Evolutionary conservation across 768 basidiomycete genomes (phyloP).

Genomic region (Termitomyces sp.): DNA sequence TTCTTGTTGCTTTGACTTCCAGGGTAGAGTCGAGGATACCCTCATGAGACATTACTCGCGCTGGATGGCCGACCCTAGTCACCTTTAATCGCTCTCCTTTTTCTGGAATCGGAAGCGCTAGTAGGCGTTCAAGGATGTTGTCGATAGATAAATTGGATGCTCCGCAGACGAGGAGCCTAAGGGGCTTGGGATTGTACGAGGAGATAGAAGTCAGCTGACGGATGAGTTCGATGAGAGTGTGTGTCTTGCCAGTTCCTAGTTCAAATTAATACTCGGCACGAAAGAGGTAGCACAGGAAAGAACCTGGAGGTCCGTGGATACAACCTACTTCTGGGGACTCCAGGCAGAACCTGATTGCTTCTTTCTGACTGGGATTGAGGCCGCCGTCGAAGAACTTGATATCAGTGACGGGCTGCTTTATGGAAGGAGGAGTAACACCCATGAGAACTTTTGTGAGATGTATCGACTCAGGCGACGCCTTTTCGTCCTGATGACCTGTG

Average conservation of each 20-base stretch:
- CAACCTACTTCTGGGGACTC: conserved; percentile 79
- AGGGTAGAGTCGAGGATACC: conserved; percentile 62
- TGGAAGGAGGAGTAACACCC: conserved; percentile 50
- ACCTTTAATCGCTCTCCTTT: conserved; percentile 52
- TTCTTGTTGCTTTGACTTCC: conserved; percentile 67
- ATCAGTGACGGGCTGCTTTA: conserved; percentile 26
- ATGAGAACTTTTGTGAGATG: conserved; percentile 66
- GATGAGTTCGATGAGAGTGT: conserved; percentile 91
- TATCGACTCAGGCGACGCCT: conserved; percentile 36
- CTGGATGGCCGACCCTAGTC: conserved; percentile 94
- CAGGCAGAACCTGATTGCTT: conserved; percentile 80
- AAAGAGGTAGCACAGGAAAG: not conserved
- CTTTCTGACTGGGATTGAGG: conserved; percentile 81
- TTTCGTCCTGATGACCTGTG: conserved; percentile 27
- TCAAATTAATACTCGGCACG: not conserved
- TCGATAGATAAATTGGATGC: conserved; percentile 95
- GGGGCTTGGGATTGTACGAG: conserved; percentile 41
- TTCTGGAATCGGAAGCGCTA: conserved; percentile 49
- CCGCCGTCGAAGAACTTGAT: conserved; percentile 68
- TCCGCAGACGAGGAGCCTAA: conserved; percentile 81
- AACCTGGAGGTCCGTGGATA: conserved; percentile 97
- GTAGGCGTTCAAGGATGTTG: conserved; percentile 86
- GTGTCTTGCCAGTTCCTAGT: conserved; percentile 89
- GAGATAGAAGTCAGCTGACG: conserved; percentile 64
- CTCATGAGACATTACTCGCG: conserved; percentile 76